Evolutionary conservation across 495 filamentous ascomycete species (phyloP), one percentile per base, ranked within the genome.

Genomic region (Staphylotrichum longicolle): DNA sequence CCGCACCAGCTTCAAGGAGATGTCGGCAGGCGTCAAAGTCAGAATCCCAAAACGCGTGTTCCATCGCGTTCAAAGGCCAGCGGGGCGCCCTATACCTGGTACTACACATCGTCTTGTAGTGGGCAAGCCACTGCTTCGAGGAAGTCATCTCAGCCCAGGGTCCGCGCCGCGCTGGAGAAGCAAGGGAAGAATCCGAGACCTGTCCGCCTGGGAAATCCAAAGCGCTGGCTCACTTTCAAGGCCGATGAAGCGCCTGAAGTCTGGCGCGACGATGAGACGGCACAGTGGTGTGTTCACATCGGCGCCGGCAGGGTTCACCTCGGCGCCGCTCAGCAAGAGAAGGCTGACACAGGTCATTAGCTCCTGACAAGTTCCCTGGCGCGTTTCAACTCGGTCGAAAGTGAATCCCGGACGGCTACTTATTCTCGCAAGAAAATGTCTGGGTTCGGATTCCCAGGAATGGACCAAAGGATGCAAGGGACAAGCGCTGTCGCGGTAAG

Each of bases 31-130:
- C 27, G 11, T 47, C 42, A 35, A 57, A 37, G 32, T 47, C 54
- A 32, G 41, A 15, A 27, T 57, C 32, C 54, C 54, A 57, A 20
- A 33, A 57, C 42, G 41, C 54, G 54, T 57, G 54, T 47, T 57
- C 20, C 14, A 47, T 0, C 3, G 27, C 9, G 14, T 32, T 47
- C 30, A n/a, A 7, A 8, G 54, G 42, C 54, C 54, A 47, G 15
- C 42, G 27, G 7, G 8, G 5, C 2, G 37, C 37, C 1, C 6
- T 10, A 1, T 0, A 39, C 20, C 1, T 27, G 20, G 20, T 27
- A 1, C 20, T 27, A 27, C 20, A 0, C 20, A 27, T 27, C 20
- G 20, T 27, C 20, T 15, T 11, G 14, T 14, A n/a, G 0, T 11
- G 14, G 10, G 42, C 14, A n/a, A 6, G 42, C 42, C 42, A 12